Evolutionary conservation across 768 basidiomycete species (phyloP).

Genomic region (Lyophyllum atratum): DNA sequence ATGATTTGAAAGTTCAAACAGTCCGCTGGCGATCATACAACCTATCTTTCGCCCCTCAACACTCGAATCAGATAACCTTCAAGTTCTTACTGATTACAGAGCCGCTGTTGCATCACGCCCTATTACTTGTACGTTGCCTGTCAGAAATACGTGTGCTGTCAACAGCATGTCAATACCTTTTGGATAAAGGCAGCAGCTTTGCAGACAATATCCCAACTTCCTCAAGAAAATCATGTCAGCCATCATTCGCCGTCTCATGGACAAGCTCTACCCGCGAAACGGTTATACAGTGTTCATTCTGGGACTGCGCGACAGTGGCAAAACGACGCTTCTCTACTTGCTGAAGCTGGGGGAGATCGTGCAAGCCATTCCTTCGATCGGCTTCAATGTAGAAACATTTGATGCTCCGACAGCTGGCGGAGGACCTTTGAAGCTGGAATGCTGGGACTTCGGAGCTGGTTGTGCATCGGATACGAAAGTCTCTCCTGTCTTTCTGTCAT

Average conservation of each 20-base stretch:
- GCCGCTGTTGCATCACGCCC: too few relatives aligned
- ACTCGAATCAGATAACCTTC: too few relatives aligned
- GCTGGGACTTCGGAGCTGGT: conserved; percentile 57
- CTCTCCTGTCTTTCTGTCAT: conserved; percentile 31
- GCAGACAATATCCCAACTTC: not conserved
- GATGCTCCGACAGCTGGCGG: conserved; percentile 20
- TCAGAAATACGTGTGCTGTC: not conserved
- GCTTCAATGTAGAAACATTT: conserved; percentile 65
- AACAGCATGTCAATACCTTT: not conserved
- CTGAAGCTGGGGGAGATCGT: conserved; percentile 41
- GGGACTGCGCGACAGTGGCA: conserved; percentile 43
- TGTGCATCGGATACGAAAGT: conserved; percentile 42
- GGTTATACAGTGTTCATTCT: conserved; percentile 26
- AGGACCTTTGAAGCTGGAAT: conserved; percentile 55
- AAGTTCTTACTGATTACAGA: too few relatives aligned
- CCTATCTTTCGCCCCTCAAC: too few relatives aligned
- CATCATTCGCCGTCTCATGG: conserved; percentile 27
- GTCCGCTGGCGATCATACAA: too few relatives aligned
- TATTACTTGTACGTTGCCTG: too few relatives aligned
- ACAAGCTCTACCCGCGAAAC: conserved; percentile 26
- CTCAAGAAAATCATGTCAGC: not conserved
- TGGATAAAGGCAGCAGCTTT: too few relatives aligned
- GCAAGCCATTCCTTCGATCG: conserved; percentile 40
- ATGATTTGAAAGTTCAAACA: too few relatives aligned
- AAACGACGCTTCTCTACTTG: conserved; percentile 49